Evolutionary conservation across 164 flowering plant species (phyloP).

Genomic region (Magnolia officinalis): DNA sequence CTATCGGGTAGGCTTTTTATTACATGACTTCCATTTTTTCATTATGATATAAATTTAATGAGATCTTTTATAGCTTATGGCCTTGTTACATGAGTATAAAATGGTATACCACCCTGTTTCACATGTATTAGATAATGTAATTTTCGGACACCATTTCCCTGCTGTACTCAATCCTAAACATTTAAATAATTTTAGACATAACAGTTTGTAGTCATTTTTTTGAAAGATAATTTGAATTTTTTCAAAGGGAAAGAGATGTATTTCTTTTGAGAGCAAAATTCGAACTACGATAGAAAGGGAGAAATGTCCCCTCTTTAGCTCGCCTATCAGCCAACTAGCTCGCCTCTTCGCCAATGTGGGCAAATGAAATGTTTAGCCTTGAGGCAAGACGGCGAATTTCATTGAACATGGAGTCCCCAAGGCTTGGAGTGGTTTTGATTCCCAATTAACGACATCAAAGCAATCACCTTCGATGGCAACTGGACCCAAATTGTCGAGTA

Average conservation of each 20-base stretch:
- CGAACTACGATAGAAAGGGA: not conserved
- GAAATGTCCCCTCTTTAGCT: not conserved
- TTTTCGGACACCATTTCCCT: not conserved
- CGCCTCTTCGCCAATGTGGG: not conserved
- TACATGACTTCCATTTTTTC: not conserved
- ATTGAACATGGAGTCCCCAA: no score
- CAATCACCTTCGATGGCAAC: no score
- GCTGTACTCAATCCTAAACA: not conserved
- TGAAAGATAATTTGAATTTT: not conserved
- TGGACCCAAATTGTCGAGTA: no score
- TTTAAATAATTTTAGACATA: not conserved
- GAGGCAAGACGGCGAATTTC: no score
- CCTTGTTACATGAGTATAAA: not conserved
- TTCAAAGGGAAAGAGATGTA: not conserved
- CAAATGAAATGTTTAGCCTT: not conserved
- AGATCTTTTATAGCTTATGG: not conserved
- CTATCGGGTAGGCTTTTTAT: slow-evolving; percentile 48
- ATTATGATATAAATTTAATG: no score
- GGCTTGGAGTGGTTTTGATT: no score
- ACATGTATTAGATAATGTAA: not conserved
- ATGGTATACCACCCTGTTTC: not conserved
- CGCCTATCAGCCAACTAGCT: not conserved
- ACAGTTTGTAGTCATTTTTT: no score
- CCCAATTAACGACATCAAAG: no score
- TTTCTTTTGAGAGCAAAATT: not conserved